These are phyloP conservation scores for Colletotrichum sp. DNA, from an alignment of 2,329 filamentous ascomycete genomes.

Conservation along the genomic window DNA sequence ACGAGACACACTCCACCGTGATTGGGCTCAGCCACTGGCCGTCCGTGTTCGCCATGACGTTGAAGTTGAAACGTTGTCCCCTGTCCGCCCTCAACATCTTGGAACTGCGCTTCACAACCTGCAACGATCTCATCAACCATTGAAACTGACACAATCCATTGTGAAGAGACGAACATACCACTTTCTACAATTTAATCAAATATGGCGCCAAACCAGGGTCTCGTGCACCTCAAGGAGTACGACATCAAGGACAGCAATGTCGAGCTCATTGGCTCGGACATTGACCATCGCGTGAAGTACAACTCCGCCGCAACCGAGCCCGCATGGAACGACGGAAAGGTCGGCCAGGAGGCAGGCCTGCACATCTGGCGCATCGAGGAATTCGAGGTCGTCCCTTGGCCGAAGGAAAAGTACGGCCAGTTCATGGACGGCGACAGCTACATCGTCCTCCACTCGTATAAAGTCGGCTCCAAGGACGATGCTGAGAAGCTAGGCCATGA, in stretches of 20 bases:
- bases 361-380: conserved; percentile 71
- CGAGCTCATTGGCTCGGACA: conserved; percentile 65
- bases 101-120: background rate
- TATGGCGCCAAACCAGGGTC: conserved; percentile 67
- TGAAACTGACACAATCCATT: background rate
- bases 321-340: conserved; percentile 65
- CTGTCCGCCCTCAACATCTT: background rate
- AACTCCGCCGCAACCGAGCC: conserved; percentile 69
- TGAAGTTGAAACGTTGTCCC: conserved; percentile 11
- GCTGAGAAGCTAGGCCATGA: conserved; percentile 60
- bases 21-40: conserved; percentile 10
- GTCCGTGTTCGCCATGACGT: conserved; percentile 13
- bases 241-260: conserved; percentile 73
- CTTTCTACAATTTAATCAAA: conserved; percentile 16
- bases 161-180: background rate
- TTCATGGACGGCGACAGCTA: conserved; percentile 75
- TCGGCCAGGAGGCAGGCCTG: conserved; percentile 60
- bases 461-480: conserved; percentile 49
- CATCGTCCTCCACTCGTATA: conserved; percentile 66
- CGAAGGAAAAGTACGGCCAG: conserved; percentile 58
- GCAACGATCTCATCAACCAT: background rate
- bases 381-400: conserved; percentile 68
- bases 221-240: conserved; percentile 68
- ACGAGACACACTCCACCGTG: conserved; percentile 7
- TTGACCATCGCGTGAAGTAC: conserved; percentile 73